Percentiles rank a stretch among this genome's conserved stretches.
phyloP scores from a whole-genome alignment of 2,329 filamentous ascomycete genomes.

The Pseudogymnoascus sp. region DNA sequence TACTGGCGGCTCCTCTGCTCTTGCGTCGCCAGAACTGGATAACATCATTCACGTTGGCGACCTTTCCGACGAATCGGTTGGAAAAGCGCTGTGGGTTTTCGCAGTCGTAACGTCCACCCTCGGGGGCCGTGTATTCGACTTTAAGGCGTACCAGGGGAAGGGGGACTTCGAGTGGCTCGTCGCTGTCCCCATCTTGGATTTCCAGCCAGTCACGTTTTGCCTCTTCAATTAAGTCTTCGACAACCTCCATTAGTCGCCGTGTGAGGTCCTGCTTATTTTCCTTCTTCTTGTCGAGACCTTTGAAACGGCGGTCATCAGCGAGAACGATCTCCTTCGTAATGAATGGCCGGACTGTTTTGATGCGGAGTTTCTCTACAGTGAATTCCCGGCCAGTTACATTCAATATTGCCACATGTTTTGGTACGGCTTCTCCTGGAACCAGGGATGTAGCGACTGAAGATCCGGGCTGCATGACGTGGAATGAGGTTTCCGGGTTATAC shows the following conservation, averaged over 20 bases:
- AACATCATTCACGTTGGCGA: slow-evolving; percentile 91
- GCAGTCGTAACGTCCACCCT: slow-evolving; percentile 78
- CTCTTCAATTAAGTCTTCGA: slow-evolving; percentile 81
- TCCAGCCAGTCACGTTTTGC: slow-evolving; percentile 75
- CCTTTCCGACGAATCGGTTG: slow-evolving; percentile 79
- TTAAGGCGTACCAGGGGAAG: slow-evolving; percentile 81
- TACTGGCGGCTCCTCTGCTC: slow-evolving; percentile 38
- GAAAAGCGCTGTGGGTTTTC: slow-evolving; percentile 97
- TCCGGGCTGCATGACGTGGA: slow-evolving; percentile 94
- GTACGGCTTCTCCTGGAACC: slow-evolving; percentile 78
- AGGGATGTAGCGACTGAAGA: slow-evolving; percentile 94
- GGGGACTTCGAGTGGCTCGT: slow-evolving; percentile 54
- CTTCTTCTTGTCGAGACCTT: slow-evolving; percentile 68
- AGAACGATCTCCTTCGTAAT: slow-evolving; percentile 77
- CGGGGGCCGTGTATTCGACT: slow-evolving; percentile 80
- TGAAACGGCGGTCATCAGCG: slow-evolving; percentile 67
- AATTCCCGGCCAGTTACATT: slow-evolving; percentile 80
- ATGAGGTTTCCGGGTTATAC: slow-evolving; percentile 78
- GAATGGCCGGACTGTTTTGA: slow-evolving; percentile 88
- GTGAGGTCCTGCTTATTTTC: slow-evolving; percentile 81
- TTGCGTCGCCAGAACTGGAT: slow-evolving; percentile 92
- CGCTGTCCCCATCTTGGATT: slow-evolving; percentile 59
- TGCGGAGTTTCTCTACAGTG: slow-evolving; percentile 67
- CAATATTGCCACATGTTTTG: slow-evolving; percentile 84
- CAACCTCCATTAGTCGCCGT: slow-evolving; percentile 64